phyloP scores from a whole-genome alignment of 2,329 filamentous ascomycete species.

The Penicillium decumbens region DNA sequence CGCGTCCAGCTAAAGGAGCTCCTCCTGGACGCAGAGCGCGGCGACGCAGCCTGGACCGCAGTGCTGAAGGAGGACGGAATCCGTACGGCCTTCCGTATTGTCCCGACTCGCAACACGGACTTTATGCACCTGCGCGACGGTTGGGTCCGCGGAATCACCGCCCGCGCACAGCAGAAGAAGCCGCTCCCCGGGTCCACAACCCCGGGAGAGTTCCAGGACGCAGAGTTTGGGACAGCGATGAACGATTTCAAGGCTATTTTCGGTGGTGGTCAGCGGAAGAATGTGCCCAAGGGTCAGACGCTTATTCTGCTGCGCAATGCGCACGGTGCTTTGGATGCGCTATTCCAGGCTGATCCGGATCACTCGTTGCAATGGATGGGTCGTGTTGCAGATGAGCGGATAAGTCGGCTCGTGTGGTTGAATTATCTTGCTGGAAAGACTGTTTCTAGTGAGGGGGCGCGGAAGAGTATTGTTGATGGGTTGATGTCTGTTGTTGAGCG shows the following conservation, averaged over 20 bases:
- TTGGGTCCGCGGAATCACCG: slow-evolving; percentile 79
- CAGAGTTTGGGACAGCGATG: slow-evolving; percentile 70
- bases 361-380: slow-evolving; percentile 59
- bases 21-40: slow-evolving; percentile 64
- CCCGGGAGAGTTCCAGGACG: slow-evolving; percentile 57
- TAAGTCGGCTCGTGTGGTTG: slow-evolving; percentile 79
- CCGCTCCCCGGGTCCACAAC: slow-evolving; percentile 28
- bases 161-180: slow-evolving; percentile 56
- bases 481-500: slow-evolving; percentile 82
- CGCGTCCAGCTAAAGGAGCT: slow-evolving; percentile 66
- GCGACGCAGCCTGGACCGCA: slow-evolving; percentile 69
- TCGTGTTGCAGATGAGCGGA: slow-evolving; percentile 68
- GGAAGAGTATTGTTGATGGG: slow-evolving; percentile 78
- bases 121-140: slow-evolving; percentile 89
- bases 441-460: slow-evolving; percentile 77
- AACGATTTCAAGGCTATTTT: slow-evolving; percentile 77
- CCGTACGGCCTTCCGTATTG: slow-evolving; percentile 74
- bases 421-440: slow-evolving; percentile 82
- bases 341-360: slow-evolving; percentile 54
- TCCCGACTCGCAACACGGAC: slow-evolving; percentile 89
- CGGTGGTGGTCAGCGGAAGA: slow-evolving; percentile 60
- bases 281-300: slow-evolving; percentile 74
- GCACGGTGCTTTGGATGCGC: slow-evolving; percentile 61
- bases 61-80: slow-evolving; percentile 64
- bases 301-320: slow-evolving; percentile 66